Percentiles rank a stretch among this genome's conserved stretches.
Evolutionary conservation across 148 eudicot species (phyloP).

Genomic region (Cornus florida): DNA sequence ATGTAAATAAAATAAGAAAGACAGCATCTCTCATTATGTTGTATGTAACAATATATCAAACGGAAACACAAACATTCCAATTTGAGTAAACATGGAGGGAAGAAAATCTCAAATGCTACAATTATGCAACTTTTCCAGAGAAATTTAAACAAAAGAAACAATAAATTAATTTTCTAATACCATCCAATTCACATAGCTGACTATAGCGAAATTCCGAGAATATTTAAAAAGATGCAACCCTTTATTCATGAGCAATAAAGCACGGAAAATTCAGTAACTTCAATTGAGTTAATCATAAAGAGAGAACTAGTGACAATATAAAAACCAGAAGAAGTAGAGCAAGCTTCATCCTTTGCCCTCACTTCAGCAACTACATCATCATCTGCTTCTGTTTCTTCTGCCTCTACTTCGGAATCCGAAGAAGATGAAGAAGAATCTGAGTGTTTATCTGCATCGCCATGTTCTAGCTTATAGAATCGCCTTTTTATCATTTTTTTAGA

Average conservation of each 20-base stretch:
- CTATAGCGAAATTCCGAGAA: neutral
- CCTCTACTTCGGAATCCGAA: conserved; percentile 61
- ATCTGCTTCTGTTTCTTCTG: conserved; percentile 30
- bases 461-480: conserved; percentile 70
- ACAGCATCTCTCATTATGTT: neutral
- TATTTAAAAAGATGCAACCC: neutral
- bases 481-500: conserved; percentile 66
- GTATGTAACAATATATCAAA: neutral
- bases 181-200: conserved; percentile 8
- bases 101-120: neutral
- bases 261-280: neutral
- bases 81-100: neutral
- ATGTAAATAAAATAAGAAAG: no score
- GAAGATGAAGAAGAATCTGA: conserved; percentile 72
- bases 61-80: neutral
- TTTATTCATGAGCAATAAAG: neutral
- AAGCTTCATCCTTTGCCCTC: conserved; percentile 21
- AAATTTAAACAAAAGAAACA: neutral
- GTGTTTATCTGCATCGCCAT: conserved; percentile 52
- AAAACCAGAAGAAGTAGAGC: conserved; percentile 44
- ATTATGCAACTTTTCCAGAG: neutral
- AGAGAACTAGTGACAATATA: neutral
- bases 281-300: neutral
- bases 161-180: neutral
- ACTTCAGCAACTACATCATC: conserved; percentile 27